Percentiles rank a stretch among this genome's conserved stretches.
These are phyloP conservation scores for Mycena albidolilacea DNA, from an alignment of 768 basidiomycete species.

Conservation along the genomic window DNA sequence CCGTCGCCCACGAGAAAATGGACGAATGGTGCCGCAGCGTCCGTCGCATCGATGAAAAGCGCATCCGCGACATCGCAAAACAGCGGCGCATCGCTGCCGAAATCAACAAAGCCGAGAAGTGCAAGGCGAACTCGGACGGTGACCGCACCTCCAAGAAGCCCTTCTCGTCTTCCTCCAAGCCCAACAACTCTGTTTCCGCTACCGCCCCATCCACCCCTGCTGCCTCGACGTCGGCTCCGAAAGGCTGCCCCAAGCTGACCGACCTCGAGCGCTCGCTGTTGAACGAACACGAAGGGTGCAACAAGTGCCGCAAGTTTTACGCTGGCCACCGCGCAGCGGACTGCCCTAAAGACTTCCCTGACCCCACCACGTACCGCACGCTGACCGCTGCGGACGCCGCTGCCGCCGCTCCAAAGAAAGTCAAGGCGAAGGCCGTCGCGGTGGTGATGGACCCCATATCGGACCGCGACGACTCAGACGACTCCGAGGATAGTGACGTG, in stretches of 20 bases:
- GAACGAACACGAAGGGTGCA: background rate
- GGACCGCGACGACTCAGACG: too few species aligned
- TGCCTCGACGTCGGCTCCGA: too few species aligned
- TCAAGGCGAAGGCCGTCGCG: background rate
- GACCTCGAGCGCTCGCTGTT: background rate
- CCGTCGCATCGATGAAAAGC: background rate
- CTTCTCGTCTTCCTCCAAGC: background rate
- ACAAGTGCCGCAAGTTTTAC: background rate
- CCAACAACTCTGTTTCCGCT: background rate
- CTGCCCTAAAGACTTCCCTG: background rate
- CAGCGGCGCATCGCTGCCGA: background rate
- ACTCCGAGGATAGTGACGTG: too few species aligned
- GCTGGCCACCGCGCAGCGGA: background rate
- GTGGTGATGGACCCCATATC: background rate
- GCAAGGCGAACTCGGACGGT: constrained; percentile 3
- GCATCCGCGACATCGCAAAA: background rate
- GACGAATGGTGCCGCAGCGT: constrained; percentile 3
- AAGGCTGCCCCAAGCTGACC: too few species aligned
- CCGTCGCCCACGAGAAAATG: background rate
- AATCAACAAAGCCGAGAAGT: background rate
- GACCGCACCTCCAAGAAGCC: background rate
- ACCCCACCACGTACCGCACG: background rate
- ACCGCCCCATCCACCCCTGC: too few species aligned
- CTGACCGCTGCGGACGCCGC: background rate
- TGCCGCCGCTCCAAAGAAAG: background rate